Evolutionary conservation across 1,284 basidiomycete genomes (phyloP).

Genomic region (Porogramme epimiltina): DNA sequence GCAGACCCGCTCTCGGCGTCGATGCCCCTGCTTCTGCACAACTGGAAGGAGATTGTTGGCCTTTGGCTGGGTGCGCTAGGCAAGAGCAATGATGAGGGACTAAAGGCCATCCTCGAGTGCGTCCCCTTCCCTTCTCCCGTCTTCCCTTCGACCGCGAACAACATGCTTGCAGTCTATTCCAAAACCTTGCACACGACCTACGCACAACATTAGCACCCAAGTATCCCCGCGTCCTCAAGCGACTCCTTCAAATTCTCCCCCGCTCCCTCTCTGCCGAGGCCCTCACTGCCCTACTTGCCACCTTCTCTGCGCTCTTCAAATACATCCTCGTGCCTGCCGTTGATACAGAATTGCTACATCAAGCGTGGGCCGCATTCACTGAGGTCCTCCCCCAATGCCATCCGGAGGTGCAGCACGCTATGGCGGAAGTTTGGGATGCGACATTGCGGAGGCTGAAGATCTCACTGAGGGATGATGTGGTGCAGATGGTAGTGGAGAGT

Average conservation of each 20-base stretch:
- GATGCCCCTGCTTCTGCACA: slow-evolving; percentile 81
- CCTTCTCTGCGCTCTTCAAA: slow-evolving; percentile 67
- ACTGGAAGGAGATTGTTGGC: slow-evolving; percentile 68
- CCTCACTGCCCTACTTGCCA: slow-evolving; percentile 64
- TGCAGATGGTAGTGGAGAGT: slow-evolving; percentile 46
- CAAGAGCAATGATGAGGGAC: slow-evolving; percentile 65
- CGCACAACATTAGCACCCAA: slow-evolving; percentile 66
- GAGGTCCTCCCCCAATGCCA: slow-evolving; percentile 56
- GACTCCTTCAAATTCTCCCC: slow-evolving; percentile 59
- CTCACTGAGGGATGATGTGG: slow-evolving; percentile 50
- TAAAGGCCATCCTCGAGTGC: slow-evolving; percentile 72
- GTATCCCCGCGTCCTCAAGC: slow-evolving; percentile 54
- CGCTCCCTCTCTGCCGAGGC: slow-evolving; percentile 58
- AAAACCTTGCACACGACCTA: slow-evolving; percentile 76
- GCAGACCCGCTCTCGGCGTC: slow-evolving; percentile 68
- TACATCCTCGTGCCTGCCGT: slow-evolving; percentile 66
- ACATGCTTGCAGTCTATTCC: slow-evolving; percentile 55
- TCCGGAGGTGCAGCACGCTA: slow-evolving; percentile 67
- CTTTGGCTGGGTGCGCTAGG: slow-evolving; percentile 62
- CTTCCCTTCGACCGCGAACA: slow-evolving; percentile 19
- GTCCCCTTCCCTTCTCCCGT: slow-evolving; percentile 28
- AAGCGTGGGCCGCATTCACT: slow-evolving; percentile 59
- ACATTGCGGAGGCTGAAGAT: slow-evolving; percentile 65
- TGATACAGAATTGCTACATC: slow-evolving; percentile 48
- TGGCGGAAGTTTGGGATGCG: slow-evolving; percentile 80